phyloP scores from a whole-genome alignment of 148 eudicot species.

The Vaccinium corymbosum region DNA sequence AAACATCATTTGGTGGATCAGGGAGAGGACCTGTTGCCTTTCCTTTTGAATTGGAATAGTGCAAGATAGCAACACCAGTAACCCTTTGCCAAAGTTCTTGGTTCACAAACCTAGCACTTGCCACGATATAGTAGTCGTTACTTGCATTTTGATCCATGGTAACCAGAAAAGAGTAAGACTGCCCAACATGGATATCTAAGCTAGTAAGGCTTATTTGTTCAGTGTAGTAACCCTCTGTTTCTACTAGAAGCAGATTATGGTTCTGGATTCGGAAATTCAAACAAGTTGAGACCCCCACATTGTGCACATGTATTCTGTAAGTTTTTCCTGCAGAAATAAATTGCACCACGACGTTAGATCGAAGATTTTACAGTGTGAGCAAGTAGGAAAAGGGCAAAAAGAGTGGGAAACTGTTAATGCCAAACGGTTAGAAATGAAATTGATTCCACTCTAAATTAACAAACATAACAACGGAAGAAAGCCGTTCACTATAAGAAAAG shows the following conservation, averaged over 20 bases:
- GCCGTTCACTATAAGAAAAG: not conserved
- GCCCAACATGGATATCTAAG: constrained; percentile 93
- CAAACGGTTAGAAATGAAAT: not conserved
- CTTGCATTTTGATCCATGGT: constrained; percentile 96
- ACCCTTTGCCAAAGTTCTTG: constrained; percentile 76
- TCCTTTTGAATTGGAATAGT: constrained; percentile 89
- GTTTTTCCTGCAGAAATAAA: constrained; percentile 58
- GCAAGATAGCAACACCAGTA: constrained; percentile 84
- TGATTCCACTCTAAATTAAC: not conserved
- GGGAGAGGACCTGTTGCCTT: constrained; percentile 94
- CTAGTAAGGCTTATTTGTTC: constrained; percentile 85
- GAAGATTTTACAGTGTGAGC: not conserved
- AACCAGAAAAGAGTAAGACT: constrained; percentile 82
- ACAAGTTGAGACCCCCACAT: constrained; percentile 86
- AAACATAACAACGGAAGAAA: not conserved
- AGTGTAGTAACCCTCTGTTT: constrained; percentile 91
- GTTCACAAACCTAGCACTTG: constrained; percentile 85
- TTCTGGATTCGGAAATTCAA: constrained; percentile 90
- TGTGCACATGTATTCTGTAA: constrained; percentile 83
- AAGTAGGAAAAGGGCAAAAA: not conserved
- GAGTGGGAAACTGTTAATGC: not conserved
- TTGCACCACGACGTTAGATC: not conserved
- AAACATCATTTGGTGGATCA: constrained; percentile 78
- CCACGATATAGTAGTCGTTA: constrained; percentile 88
- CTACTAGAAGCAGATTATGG: constrained; percentile 88